Evolutionary conservation across 2,329 filamentous ascomycete genomes (phyloP).

Genomic region (Aspergillus sclerotialis): DNA sequence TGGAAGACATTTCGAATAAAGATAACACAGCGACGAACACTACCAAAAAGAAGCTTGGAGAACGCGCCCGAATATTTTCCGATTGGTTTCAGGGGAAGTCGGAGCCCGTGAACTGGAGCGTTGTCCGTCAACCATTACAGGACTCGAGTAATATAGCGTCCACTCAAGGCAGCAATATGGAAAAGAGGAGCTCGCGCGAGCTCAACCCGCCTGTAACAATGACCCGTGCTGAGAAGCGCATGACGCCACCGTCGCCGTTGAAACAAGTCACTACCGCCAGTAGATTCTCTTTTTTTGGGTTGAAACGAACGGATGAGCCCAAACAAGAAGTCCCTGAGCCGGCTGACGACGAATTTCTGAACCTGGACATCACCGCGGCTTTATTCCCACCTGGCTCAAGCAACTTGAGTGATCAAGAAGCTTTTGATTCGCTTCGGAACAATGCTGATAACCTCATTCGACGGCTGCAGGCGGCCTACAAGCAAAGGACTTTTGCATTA

Average conservation of each 20-base stretch:
- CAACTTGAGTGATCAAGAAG: slow-evolving; percentile 44
- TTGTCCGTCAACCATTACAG: slow-evolving; percentile 18
- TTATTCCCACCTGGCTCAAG: slow-evolving; percentile 48
- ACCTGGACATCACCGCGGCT: slow-evolving; percentile 47
- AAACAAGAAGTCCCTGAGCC: slow-evolving; percentile 25
- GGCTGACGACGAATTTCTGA: slow-evolving; percentile 48
- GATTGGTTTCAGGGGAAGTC: slow-evolving; percentile 50
- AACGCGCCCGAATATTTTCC: slow-evolving; percentile 32
- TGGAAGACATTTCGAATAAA: slow-evolving; percentile 14
- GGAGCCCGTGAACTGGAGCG: slow-evolving; percentile 41
- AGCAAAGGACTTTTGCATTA: slow-evolving; percentile 43
- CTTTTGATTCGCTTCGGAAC: slow-evolving; percentile 50
- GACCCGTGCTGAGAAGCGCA: slow-evolving; percentile 20
- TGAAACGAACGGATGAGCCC: slow-evolving; percentile 25
- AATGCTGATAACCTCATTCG: slow-evolving; percentile 51
- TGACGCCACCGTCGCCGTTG: slow-evolving; percentile 23
- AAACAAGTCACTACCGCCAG: slow-evolving; percentile 28
- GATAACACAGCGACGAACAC: slow-evolving; percentile 13
- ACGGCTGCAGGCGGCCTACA: slow-evolving; percentile 52
- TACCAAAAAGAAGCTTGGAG: slow-evolving; percentile 24
- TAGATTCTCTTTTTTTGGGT: slow-evolving; percentile 39
- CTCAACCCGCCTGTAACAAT: slow-evolving; percentile 11
- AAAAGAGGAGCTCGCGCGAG: slow-evolving; percentile 9
- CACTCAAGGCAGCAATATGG: slow-evolving; percentile 8
- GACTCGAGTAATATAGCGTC: too few species aligned